A percentile compares a stretch with the other conserved stretches of the same genome.
phyloP scores from a whole-genome alignment of 495 filamentous ascomycete genomes.

The Penicillium angulare region DNA sequence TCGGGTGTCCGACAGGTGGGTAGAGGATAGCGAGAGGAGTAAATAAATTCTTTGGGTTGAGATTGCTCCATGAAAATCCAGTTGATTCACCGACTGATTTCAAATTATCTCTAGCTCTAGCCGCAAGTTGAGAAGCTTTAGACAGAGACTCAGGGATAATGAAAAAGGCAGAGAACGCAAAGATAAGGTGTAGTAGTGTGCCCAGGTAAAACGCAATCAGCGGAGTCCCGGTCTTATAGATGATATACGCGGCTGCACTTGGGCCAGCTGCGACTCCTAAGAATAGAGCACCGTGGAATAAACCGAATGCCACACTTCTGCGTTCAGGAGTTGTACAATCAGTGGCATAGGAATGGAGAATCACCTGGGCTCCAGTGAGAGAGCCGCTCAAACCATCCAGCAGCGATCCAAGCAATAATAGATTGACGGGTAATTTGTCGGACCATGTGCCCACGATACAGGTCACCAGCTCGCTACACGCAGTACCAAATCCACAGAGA shows the following conservation, averaged over 20 bases:
- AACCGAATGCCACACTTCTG: slow-evolving; percentile 83
- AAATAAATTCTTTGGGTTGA: slow-evolving; percentile 61
- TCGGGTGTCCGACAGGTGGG: slow-evolving; percentile 64
- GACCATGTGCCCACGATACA: slow-evolving; percentile 73
- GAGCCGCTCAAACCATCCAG: slow-evolving; percentile 84
- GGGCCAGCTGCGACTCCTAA: slow-evolving; percentile 83
- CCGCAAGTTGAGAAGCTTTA: slow-evolving; percentile 60
- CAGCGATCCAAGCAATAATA: slow-evolving; percentile 69
- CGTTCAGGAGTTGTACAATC: slow-evolving; percentile 80
- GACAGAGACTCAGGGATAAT: slow-evolving; percentile 81
- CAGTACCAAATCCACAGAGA: slow-evolving; percentile 62
- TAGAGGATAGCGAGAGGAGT: slow-evolving; percentile 75
- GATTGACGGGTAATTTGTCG: slow-evolving; percentile 65
- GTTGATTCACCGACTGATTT: slow-evolving; percentile 15
- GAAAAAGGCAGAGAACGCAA: slow-evolving; percentile 65
- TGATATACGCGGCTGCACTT: slow-evolving; percentile 70
- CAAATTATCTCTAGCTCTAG: slow-evolving; percentile 61
- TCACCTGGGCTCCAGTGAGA: slow-evolving; percentile 76
- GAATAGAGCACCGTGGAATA: slow-evolving; percentile 85
- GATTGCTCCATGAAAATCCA: slow-evolving; percentile 15
- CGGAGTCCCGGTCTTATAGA: slow-evolving; percentile 64
- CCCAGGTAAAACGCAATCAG: slow-evolving; percentile 77
- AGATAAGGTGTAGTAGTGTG: slow-evolving; percentile 66
- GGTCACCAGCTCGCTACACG: slow-evolving; percentile 69
- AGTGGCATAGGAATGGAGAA: slow-evolving; percentile 79